A percentile compares a stretch with the other conserved stretches of the same genome.
These are phyloP conservation scores for Schizothecium vesticola DNA, from an alignment of 495 filamentous ascomycete genomes.

Conservation along the genomic window DNA sequence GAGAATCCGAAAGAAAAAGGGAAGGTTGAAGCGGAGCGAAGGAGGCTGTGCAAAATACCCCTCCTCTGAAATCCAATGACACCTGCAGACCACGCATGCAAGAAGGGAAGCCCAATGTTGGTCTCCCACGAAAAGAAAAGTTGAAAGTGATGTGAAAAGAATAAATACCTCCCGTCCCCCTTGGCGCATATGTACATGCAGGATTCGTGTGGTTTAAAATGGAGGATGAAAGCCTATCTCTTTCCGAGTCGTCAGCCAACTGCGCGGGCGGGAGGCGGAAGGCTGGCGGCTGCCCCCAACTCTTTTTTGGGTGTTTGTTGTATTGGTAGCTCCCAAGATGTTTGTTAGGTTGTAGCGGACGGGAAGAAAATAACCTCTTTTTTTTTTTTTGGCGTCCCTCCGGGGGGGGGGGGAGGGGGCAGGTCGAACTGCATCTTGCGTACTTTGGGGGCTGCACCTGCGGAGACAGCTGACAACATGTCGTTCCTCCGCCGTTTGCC, in stretches of 20 bases:
- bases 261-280: too few species aligned
- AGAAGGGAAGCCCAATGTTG: background rate
- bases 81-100: background rate
- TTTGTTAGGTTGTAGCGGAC: background rate
- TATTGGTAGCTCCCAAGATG: background rate
- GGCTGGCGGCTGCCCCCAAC: background rate
- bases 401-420: too few species aligned
- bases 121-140: background rate
- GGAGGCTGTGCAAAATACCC: conserved; percentile 2
- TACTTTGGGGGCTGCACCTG: background rate
- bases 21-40: conserved; percentile 2
- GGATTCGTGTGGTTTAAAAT: background rate
- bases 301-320: background rate
- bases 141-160: background rate
- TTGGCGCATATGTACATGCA: background rate
- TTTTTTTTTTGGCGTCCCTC: background rate
- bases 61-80: background rate
- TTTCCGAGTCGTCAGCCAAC: too few species aligned
- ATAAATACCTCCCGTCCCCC: background rate
- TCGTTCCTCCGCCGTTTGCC: too few species aligned
- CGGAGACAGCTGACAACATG: background rate
- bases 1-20: background rate
- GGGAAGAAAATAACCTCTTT: background rate
- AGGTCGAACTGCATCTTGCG: too few species aligned
- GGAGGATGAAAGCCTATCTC: too few species aligned